These are phyloP conservation scores for Claviceps arundinis DNA, from an alignment of 2,329 filamentous ascomycete species.

Conservation along the genomic window DNA sequence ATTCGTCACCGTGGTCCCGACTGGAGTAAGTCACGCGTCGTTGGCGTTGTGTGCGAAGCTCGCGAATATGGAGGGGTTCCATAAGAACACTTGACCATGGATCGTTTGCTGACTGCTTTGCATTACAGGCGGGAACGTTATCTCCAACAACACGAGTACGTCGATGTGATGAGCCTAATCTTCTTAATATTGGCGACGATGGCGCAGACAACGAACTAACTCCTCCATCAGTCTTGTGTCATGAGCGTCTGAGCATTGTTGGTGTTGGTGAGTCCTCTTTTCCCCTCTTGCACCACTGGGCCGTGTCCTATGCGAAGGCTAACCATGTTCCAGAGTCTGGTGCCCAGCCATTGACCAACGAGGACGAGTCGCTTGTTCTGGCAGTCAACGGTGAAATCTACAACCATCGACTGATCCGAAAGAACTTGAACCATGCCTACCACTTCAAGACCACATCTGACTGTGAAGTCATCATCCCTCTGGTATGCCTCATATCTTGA, in stretches of 20 bases:
- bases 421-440: slow-evolving; percentile 69
- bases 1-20: slow-evolving; percentile 94
- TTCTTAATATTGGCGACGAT: no score
- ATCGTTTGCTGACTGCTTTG: not conserved
- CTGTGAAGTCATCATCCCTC: slow-evolving; percentile 95
- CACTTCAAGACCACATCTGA: slow-evolving; percentile 98
- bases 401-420: slow-evolving; percentile 93
- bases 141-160: slow-evolving; percentile 83
- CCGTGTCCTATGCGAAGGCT: slow-evolving; percentile 8
- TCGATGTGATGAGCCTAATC: slow-evolving; percentile 5
- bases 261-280: slow-evolving; percentile 60
- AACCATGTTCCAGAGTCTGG: slow-evolving; percentile 57
- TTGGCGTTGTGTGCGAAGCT: not conserved
- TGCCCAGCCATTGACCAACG: slow-evolving; percentile 88
- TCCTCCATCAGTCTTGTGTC: slow-evolving; percentile 61
- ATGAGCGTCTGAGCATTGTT: slow-evolving; percentile 95
- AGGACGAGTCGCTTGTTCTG: slow-evolving; percentile 75
- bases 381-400: slow-evolving; percentile 99
- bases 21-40: slow-evolving; percentile 63
- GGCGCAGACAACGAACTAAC: not conserved
- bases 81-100: not conserved
- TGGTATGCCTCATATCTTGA: slow-evolving; percentile 44
- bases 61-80: not conserved
- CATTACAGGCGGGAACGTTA: slow-evolving; percentile 65
- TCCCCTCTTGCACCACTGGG: not conserved